Evolutionary conservation across 2,329 filamentous ascomycete genomes (phyloP).

Genomic region (Ophiostoma montium): DNA sequence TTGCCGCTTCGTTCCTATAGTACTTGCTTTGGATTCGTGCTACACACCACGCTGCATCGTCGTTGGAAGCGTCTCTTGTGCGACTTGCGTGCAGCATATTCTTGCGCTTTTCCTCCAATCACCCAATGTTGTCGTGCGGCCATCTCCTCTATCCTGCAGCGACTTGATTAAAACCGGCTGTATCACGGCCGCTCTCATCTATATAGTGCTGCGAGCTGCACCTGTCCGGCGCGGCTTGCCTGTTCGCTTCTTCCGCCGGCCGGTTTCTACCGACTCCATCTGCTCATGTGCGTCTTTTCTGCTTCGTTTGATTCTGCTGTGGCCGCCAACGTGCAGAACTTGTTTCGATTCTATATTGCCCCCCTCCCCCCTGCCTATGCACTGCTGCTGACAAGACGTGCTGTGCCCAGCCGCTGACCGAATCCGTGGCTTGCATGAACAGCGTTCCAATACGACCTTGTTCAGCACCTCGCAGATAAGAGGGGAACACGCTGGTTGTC

Average conservation of each 20-base stretch:
- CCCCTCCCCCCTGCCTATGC: neutral
- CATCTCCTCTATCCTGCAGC: neutral
- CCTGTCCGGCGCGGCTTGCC: neutral
- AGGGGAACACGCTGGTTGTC: neutral
- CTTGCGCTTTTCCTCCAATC: neutral
- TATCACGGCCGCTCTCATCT: neutral
- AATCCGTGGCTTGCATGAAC: slow-evolving; percentile 3
- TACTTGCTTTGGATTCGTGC: no score
- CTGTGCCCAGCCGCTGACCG: neutral
- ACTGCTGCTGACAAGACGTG: neutral
- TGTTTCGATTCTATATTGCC: neutral
- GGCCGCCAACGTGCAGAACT: neutral
- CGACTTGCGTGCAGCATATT: neutral
- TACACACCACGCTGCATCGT: neutral
- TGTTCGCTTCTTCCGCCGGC: neutral
- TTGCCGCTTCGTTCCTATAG: no score
- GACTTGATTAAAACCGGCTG: neutral
- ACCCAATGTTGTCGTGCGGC: slow-evolving; percentile 2
- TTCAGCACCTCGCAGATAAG: slow-evolving; percentile 5
- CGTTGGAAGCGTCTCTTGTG: neutral
- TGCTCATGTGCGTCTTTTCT: neutral
- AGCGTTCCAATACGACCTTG: slow-evolving; percentile 1
- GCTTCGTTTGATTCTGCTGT: neutral
- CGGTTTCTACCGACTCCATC: neutral
- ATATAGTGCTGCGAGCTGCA: no score